Percentiles rank a stretch among this genome's conserved stretches.
These are phyloP conservation scores for Camellia japonica DNA, from an alignment of 148 eudicot genomes.

Conservation along the genomic window DNA sequence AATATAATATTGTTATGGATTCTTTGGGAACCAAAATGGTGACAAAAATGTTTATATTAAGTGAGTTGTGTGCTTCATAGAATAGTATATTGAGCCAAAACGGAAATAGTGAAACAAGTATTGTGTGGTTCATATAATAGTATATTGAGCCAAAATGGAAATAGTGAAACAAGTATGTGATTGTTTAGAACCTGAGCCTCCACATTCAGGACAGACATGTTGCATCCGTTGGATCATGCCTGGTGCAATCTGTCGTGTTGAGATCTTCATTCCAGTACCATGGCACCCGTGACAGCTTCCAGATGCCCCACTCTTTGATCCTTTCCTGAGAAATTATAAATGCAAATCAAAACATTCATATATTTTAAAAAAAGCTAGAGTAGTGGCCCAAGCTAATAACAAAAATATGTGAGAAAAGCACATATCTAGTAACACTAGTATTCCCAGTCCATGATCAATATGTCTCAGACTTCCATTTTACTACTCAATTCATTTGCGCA, in stretches of 20 bases:
- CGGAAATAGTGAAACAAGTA: neutral
- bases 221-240: constrained; percentile 75
- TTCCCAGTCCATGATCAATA: too few species aligned
- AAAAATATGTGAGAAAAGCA: neutral
- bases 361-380: too few species aligned
- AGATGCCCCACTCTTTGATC: constrained; percentile 61
- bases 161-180: neutral
- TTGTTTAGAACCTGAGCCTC: constrained; percentile 54
- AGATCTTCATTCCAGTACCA: constrained; percentile 60
- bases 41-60: neutral
- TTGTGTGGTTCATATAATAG: too few species aligned
- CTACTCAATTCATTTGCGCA: neutral
- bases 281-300: constrained; percentile 62
- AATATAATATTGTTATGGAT: too few species aligned
- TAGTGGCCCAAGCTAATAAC: neutral
- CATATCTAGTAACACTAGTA: neutral
- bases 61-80: too few species aligned
- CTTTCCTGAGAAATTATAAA: constrained; percentile 47
- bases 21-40: neutral
- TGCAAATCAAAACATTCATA: neutral
- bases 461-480: too few species aligned
- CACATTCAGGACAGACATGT: constrained; percentile 57
- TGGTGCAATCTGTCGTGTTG: constrained; percentile 49
- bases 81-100: neutral
- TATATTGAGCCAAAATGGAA: constrained; percentile 1